These are phyloP conservation scores for Amanita phalloides DNA, from an alignment of 768 basidiomycete species.

Conservation along the genomic window DNA sequence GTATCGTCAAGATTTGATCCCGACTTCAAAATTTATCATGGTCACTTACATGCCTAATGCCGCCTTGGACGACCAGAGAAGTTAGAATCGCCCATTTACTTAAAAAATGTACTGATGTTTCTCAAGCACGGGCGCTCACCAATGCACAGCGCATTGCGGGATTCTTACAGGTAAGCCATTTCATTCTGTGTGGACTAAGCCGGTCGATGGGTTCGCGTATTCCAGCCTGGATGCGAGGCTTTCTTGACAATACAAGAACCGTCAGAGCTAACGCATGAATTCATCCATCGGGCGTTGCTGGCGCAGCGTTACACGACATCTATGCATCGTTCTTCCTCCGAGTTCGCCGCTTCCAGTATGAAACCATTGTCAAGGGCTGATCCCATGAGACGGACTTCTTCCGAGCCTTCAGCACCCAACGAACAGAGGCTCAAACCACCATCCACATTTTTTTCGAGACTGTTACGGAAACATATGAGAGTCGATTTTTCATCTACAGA, in stretches of 20 bases:
- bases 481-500: neutral
- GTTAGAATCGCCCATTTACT: neutral
- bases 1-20: constrained; percentile 1
- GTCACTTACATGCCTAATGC: neutral
- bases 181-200: neutral
- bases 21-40: neutral
- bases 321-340: neutral
- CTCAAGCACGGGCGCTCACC: neutral
- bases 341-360: neutral
- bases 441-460: neutral
- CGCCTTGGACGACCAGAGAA: neutral
- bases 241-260: neutral
- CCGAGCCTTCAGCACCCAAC: neutral
- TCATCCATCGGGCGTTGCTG: neutral
- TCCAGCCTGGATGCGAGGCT: neutral
- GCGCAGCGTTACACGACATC: neutral
- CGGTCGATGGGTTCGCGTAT: neutral
- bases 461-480: neutral
- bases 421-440: neutral
- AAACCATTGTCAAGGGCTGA: neutral
- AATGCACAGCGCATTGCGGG: neutral
- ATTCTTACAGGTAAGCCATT: neutral
- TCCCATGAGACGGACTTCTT: neutral
- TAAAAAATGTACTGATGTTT: neutral
- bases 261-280: neutral